Evolutionary conservation across 2,329 filamentous ascomycete species (phyloP).

Genomic region (Trichoderma gracile): DNA sequence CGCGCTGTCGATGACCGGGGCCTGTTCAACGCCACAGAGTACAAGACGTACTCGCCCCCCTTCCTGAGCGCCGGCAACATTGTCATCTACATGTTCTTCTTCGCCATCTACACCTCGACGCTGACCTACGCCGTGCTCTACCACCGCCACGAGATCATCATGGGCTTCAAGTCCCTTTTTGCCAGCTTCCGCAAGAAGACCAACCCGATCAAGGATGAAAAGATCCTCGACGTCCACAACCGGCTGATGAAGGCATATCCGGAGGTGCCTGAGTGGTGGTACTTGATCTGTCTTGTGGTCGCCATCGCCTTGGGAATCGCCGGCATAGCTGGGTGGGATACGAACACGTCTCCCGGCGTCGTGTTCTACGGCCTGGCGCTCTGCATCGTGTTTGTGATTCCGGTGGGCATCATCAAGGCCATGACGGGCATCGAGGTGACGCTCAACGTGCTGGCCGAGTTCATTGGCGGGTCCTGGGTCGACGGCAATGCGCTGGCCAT

Average conservation of each 20-base stretch:
- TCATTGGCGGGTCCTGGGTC: constrained; percentile 54
- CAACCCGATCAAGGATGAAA: constrained; percentile 37
- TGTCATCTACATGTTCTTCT: constrained; percentile 57
- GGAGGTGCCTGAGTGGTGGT: constrained; percentile 59
- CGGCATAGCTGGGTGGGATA: constrained; percentile 51
- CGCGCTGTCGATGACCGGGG: constrained; percentile 45
- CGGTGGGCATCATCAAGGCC: constrained; percentile 54
- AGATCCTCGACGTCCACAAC: constrained; percentile 50
- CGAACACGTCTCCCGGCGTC: constrained; percentile 52
- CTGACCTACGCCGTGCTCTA: constrained; percentile 54
- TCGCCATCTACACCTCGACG: constrained; percentile 55
- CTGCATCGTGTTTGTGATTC: constrained; percentile 53
- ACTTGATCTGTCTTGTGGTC: constrained; percentile 44
- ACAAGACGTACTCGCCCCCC: constrained; percentile 53
- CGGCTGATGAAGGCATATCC: constrained; percentile 50
- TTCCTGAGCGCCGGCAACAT: constrained; percentile 53
- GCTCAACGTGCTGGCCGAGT: constrained; percentile 55
- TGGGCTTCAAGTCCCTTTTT: constrained; percentile 51
- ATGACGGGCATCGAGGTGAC: constrained; percentile 56
- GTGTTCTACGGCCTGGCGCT: constrained; percentile 54
- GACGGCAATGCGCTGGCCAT: constrained; percentile 54
- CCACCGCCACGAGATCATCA: constrained; percentile 52
- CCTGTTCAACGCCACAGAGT: constrained; percentile 49
- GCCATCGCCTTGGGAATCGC: constrained; percentile 50
- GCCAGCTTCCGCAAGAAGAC: constrained; percentile 47